Base-by-base conservation (phyloP, 2,329 filamentous ascomycete genomes). In the Cladophialophora immunda region DNA sequence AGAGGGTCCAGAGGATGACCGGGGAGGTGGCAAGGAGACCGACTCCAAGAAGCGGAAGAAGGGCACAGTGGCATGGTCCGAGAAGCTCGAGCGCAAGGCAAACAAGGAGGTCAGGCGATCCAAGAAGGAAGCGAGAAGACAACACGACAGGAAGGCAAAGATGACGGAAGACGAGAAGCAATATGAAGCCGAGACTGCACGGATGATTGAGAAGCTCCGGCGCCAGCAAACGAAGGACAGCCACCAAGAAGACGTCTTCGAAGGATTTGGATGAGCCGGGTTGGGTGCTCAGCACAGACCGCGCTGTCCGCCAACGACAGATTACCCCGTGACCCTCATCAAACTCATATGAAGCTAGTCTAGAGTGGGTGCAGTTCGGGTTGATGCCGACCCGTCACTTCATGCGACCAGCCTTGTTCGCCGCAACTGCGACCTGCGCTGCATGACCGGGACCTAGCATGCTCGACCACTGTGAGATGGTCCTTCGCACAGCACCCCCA, bases 21-120 rank as follows among this genome's bases (percentile, higher is more conserved):
- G 29, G 13, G n/a, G 6, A 7, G 45, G 34, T 54, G 7, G 19
- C 45, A 60, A 58, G 34, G 59, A 47, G 15, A 54, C 32, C 13
- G 54, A 50, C 30, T n/a, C 29, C 76, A 79, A 79, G 30, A 89
- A 83, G 80, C 73, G 71, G 25, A 86, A 73, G 85, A 87, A 77
- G 82, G 87, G 77, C 85, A 87, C 78, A 85, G 90, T 73, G 83
- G 89, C 91, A 0, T 94, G 91, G 90, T 94, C 90, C 77, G 85
- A 84, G 65, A 91, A 92, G 76, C 81, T 85, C 25, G 90, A 91
- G 69, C 83, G 84, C 73, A 89, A 90, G 73, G 89, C 89, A 27
- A 81, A 86, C 66, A 87, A 89, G 59, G 82, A 84, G 57, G 84
- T 83, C 72, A 84, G 88, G 66, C 82, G 88, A 62, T 90, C 92